Conservation (phyloP, 202 grass and related monocot genomes). For the Sporobolus alterniflorus region DNA sequence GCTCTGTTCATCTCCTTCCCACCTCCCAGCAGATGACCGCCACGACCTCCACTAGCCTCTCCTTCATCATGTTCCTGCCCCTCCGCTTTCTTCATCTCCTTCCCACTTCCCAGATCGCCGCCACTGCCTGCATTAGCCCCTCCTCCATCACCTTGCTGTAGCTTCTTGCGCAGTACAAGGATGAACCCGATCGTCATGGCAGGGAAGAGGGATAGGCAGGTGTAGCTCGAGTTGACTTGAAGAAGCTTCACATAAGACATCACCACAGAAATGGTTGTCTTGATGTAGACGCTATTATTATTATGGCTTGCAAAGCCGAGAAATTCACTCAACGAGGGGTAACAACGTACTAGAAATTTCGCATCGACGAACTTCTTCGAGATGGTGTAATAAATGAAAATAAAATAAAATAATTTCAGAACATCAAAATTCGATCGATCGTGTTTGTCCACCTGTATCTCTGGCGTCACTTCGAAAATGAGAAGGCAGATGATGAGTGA, state of each 20-base stretch:
- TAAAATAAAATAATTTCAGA: not conserved
- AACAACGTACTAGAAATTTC: not conserved
- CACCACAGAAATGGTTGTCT: not conserved
- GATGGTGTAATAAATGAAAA: too few species aligned
- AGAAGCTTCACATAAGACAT: slow-evolving; percentile 7
- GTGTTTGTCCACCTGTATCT: not conserved
- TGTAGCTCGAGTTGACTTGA: not conserved
- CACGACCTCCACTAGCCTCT: not conserved
- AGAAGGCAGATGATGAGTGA: not conserved
- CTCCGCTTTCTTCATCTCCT: not conserved
- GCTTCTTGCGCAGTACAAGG: not conserved
- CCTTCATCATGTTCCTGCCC: not conserved
- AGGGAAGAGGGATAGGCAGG: slow-evolving; percentile 12
- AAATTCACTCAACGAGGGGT: not conserved
- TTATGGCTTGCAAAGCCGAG: not conserved
- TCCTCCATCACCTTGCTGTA: not conserved
- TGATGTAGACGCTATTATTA: not conserved
- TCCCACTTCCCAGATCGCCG: not conserved
- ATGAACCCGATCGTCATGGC: not conserved
- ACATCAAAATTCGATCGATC: not conserved
- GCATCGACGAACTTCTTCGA: not conserved
- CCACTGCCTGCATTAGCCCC: not conserved
- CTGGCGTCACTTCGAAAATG: not conserved
- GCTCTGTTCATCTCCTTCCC: not conserved
- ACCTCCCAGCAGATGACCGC: too few species aligned